Evolutionary conservation across 768 basidiomycete species (phyloP), one percentile per base, ranked within the genome.

Genomic region (Gelatoporia subvermispora): DNA sequence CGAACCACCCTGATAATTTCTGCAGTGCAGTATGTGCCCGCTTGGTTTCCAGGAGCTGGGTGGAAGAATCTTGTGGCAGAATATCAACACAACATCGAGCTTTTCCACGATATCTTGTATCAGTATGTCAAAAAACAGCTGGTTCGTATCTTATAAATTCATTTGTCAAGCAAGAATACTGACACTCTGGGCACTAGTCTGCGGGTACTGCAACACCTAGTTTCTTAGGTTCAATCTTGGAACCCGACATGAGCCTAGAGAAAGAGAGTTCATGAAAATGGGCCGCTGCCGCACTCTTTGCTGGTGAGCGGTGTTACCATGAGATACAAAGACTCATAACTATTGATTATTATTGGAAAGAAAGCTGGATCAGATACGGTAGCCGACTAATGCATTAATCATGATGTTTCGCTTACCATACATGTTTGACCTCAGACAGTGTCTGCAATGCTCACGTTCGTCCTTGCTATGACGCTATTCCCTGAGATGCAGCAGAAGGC

Each of bases 261-360:
- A 82, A 83, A 54, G 81, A 84, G 47, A 65, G 72, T 45, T 73
- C 76, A 48, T 67, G 85, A 45, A 84, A 81, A 59, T 84, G 82
- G 82, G 77, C 81, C 39, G 69, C 60, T 40, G 44, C 50, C 10
- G 48, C 58, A 5, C 37, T 55, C 31, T 45, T 48, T 24, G 46
- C 47, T 28, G 41, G 48, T 45, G 15, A 24, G 47, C 37, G 13
- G 15, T 18, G 22, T 31, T 42, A 4, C 18, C 22, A 41, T 9
- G 17, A 36, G 13, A 38, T 18, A 41, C 4, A n/a, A 20, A 13
- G n/a, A 20, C 9, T 9, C 15, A 41, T 41, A 15, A 18, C 20
- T 9, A 11, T 21, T 21, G 35, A n/a, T 35, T 21, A 25, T 34
- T 16, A 16, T 45, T 17, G 21, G 16, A 16, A 22, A 16, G n/a